A percentile compares a stretch with the other conserved stretches of the same genome.
Evolutionary conservation across 192 early-diverging fungal species (phyloP).

Genomic region (Podila verticillata): DNA sequence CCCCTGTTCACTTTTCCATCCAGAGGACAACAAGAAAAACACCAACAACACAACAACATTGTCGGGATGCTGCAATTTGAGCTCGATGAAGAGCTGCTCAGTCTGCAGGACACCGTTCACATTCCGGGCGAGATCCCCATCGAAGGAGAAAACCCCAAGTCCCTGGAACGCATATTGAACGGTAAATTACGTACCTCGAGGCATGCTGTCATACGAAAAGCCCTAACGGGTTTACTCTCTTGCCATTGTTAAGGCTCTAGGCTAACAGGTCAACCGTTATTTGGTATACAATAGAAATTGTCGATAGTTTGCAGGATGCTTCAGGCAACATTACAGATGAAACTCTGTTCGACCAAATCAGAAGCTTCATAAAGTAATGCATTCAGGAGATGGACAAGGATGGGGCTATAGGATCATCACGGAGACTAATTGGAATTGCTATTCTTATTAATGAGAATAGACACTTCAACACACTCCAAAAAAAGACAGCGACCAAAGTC

Average conservation of each 20-base stretch:
- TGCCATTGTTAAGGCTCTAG: neutral
- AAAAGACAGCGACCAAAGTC: slow-evolving; percentile 37
- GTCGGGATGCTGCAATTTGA: slow-evolving; percentile 28
- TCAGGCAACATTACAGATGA: slow-evolving; percentile 54
- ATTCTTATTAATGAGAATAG: slow-evolving; percentile 2
- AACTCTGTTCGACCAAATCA: slow-evolving; percentile 65
- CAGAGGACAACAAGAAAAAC: neutral
- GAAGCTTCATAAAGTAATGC: slow-evolving; percentile 78
- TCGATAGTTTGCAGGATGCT: slow-evolving; percentile 55
- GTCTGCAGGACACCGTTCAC: slow-evolving; percentile 42
- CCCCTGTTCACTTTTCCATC: neutral
- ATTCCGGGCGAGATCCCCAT: slow-evolving; percentile 55
- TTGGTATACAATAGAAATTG: slow-evolving; percentile 47
- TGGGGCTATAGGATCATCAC: no score
- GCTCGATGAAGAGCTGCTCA: slow-evolving; percentile 49
- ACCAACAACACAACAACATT: neutral
- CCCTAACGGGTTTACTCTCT: neutral
- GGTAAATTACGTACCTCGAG: slow-evolving; percentile 23
- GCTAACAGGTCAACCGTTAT: neutral
- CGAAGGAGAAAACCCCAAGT: slow-evolving; percentile 51
- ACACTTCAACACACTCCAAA: slow-evolving; percentile 42
- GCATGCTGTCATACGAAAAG: neutral
- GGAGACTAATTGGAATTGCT: no score
- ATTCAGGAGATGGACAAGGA: no score
- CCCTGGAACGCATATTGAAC: slow-evolving; percentile 59